A percentile compares a stretch with the other conserved stretches of the same genome.
phyloP scores from a whole-genome alignment of 2,329 filamentous ascomycete species.

The Verticillium nubilum region DNA sequence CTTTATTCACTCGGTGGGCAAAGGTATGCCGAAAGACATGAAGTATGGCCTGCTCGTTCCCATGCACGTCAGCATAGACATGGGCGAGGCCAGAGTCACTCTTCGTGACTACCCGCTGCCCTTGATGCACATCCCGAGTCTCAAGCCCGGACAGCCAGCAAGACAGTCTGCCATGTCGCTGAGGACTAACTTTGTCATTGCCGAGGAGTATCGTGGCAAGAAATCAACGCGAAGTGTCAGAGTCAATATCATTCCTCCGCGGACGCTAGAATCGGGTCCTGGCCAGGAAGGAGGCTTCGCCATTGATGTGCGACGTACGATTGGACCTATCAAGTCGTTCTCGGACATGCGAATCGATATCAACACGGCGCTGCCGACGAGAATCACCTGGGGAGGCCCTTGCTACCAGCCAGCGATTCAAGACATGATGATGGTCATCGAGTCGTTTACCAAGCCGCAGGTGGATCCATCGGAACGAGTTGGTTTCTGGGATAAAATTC shows the following conservation, averaged over 20 bases:
- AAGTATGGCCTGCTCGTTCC: conserved; percentile 85
- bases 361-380: conserved; percentile 85
- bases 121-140: conserved; percentile 79
- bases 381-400: conserved; percentile 86
- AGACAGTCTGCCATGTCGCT: conserved; percentile 77
- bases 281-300: conserved; percentile 63
- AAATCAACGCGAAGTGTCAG: conserved; percentile 76
- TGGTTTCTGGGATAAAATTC: conserved; percentile 98
- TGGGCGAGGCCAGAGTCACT: conserved; percentile 83
- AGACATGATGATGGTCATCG: conserved; percentile 99
- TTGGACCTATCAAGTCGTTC: conserved; percentile 93
- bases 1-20: conserved; percentile 86
- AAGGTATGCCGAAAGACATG: conserved; percentile 91
- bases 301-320: conserved; percentile 83
- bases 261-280: conserved; percentile 47
- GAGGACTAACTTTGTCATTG: conserved; percentile 88
- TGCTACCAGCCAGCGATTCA: conserved; percentile 97
- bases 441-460: conserved; percentile 94
- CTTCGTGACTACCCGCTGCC: conserved; percentile 92
- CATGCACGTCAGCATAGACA: conserved; percentile 81
- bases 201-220: conserved; percentile 80
- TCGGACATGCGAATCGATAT: conserved; percentile 90
- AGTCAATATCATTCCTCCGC: conserved; percentile 78
- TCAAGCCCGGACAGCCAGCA: conserved; percentile 74
- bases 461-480: conserved; percentile 89